These are phyloP conservation scores for Lumnitzera racemosa DNA, from an alignment of 345 rosid genomes.

Conservation along the genomic window DNA sequence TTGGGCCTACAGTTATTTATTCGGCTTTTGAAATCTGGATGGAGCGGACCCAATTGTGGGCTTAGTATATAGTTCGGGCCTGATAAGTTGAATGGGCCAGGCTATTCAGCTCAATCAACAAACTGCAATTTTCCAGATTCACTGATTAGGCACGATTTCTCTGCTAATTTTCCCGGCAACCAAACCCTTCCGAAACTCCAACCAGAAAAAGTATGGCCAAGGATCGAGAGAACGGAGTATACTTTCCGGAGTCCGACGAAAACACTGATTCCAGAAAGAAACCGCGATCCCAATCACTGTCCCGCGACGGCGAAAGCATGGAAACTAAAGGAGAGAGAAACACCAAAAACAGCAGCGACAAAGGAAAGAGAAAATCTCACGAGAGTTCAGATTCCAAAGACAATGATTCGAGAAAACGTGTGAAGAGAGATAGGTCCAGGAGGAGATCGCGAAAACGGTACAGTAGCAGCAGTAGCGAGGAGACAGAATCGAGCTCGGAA, in stretches of 20 bases:
- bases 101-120: too few relatives aligned
- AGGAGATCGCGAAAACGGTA: constrained; percentile 28
- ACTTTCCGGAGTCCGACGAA: constrained; percentile 10
- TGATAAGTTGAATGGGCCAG: too few relatives aligned
- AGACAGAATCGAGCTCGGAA: constrained; percentile 26
- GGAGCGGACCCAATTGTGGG: too few relatives aligned
- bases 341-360: too few relatives aligned
- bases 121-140: not conserved
- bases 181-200: not conserved
- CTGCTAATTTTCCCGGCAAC: not conserved
- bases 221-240: constrained; percentile 18
- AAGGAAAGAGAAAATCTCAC: too few relatives aligned
- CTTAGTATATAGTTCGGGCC: too few relatives aligned
- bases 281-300: too few relatives aligned
- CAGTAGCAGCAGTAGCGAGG: constrained; percentile 18
- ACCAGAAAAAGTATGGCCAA: constrained; percentile 15
- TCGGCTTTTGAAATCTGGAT: too few relatives aligned
- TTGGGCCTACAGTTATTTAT: too few relatives aligned
- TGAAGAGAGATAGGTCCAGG: constrained; percentile 20
- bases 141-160: not conserved
- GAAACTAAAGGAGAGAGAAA: too few relatives aligned
- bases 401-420: constrained; percentile 20
- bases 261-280: constrained; percentile 20
- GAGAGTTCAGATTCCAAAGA: not conserved
- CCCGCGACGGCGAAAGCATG: not conserved